Evolutionary conservation across 179 eudicot species (phyloP), one percentile per base, ranked within the genome.

Genomic region (Beta lomatogona): DNA sequence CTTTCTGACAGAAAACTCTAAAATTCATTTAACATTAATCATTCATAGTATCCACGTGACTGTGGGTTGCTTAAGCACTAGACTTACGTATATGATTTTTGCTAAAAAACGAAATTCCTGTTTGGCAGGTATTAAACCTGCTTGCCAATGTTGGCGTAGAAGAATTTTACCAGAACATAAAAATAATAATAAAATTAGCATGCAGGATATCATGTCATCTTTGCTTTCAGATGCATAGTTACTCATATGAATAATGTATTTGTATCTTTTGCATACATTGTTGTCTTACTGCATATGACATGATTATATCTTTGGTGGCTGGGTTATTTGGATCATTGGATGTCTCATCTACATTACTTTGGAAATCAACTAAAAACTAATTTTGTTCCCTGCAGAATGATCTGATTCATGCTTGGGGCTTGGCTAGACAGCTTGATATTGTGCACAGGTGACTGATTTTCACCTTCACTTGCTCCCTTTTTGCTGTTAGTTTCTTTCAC

Each of bases 361-460:
- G 25, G 10, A 53, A 44, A 10, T 74, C 4, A 28, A 57, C 58
- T 28, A 69, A 54, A 25, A 25, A 25, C 22, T 74, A 45, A 7
- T 25, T n/a, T 22, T 28, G 5, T 75, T 58, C 60, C 52, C 69
- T 75, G 82, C 92, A 96, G 99, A 96, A 93, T 81, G 98, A 96
- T 84, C 86, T 96, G 83, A 91, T 94, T 80, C 99, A 96, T 90
- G 99, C 98, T 79, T 96, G 99, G 99, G 99, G 99, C 60, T 82
- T 96, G 80, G 99, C 94, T 83, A 87, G 90, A 59, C 92, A 88
- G 78, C 93, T 96, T 71, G 99, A 98, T 94, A 96, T 79, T 96
- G 99, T 88, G 98, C 96, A 71, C 96, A 93, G 99, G 99, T 85
- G 86, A 83, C 81, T 75, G 68, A 45, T 9, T 78, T 9, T 64